phyloP scores from a whole-genome alignment of 495 filamentous ascomycete genomes.

The Neurospora sp. region DNA sequence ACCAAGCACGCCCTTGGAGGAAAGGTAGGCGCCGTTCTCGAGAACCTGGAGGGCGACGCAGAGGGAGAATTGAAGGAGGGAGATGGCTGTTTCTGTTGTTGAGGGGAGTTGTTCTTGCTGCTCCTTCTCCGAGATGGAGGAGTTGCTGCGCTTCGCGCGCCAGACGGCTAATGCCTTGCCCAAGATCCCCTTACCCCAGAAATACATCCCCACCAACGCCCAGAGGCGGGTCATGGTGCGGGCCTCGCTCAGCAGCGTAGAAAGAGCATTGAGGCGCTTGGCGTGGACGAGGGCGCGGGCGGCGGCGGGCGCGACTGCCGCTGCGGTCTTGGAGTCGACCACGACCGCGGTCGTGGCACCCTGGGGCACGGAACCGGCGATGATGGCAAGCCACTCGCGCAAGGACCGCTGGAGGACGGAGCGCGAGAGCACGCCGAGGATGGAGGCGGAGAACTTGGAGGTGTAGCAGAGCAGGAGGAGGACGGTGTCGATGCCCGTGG shows the following conservation, averaged over 20 bases:
- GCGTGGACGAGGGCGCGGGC: slow-evolving; percentile 32
- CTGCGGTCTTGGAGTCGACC: slow-evolving; percentile 16
- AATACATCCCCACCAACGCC: slow-evolving; percentile 68
- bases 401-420: slow-evolving; percentile 30
- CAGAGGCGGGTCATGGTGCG: slow-evolving; percentile 69
- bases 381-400: slow-evolving; percentile 28
- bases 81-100: slow-evolving; percentile 42
- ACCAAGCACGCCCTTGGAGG: slow-evolving; percentile 54
- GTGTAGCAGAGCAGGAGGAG: slow-evolving; percentile 58
- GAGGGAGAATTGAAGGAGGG: slow-evolving; percentile 55
- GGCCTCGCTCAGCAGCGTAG: slow-evolving; percentile 47
- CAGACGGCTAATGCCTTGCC: slow-evolving; percentile 15
- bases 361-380: slow-evolving; percentile 24
- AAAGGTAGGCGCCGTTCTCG: slow-evolving; percentile 78
- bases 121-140: slow-evolving; percentile 3
- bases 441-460: slow-evolving; percentile 36
- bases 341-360: slow-evolving; percentile 22
- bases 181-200: slow-evolving; percentile 52
- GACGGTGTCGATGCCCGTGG: slow-evolving; percentile 49
- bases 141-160: not conserved
- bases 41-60: slow-evolving; percentile 64
- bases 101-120: not conserved
- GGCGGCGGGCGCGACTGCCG: slow-evolving; percentile 17
- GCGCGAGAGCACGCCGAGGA: slow-evolving; percentile 26
- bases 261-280: slow-evolving; percentile 37